phyloP scores from a whole-genome alignment of 192 early-diverging fungal species.

The Backusella mclennaniae region DNA sequence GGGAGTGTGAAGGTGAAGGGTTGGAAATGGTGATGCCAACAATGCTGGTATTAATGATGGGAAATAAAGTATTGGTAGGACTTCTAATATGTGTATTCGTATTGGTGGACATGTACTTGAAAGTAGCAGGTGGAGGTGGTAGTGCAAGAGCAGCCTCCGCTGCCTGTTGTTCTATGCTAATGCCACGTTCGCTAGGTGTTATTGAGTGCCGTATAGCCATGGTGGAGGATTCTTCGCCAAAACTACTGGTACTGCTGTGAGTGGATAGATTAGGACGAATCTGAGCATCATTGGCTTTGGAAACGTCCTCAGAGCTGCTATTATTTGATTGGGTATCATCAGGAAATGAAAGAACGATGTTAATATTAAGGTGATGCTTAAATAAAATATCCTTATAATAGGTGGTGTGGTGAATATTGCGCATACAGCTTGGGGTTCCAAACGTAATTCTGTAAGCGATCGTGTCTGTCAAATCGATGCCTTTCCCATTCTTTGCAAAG shows the following conservation, averaged over 20 bases:
- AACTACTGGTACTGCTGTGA: conserved; percentile 6
- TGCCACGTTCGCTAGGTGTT: neutral
- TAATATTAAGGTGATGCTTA: conserved; percentile 19
- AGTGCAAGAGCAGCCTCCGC: neutral
- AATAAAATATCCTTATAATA: conserved; percentile 25
- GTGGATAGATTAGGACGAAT: neutral
- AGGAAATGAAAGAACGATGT: conserved; percentile 14
- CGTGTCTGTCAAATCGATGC: conserved; percentile 15
- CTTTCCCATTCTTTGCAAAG: conserved; percentile 1
- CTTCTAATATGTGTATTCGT: conserved; percentile 9
- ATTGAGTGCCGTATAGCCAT: neutral
- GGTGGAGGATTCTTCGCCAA: neutral
- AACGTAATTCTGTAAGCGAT: conserved; percentile 23
- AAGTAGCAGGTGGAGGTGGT: neutral
- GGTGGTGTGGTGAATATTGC: conserved; percentile 25
- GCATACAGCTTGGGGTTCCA: conserved; percentile 17
- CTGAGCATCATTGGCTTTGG: neutral
- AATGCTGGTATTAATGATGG: neutral
- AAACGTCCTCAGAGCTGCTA: neutral
- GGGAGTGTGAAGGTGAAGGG: neutral
- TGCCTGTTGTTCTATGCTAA: neutral
- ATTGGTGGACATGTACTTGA: neutral
- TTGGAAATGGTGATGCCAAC: neutral
- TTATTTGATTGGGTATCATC: conserved; percentile 11
- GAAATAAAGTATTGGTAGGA: neutral